phyloP scores from a whole-genome alignment of 768 basidiomycete species.

The Boletus vinaceobasis region DNA sequence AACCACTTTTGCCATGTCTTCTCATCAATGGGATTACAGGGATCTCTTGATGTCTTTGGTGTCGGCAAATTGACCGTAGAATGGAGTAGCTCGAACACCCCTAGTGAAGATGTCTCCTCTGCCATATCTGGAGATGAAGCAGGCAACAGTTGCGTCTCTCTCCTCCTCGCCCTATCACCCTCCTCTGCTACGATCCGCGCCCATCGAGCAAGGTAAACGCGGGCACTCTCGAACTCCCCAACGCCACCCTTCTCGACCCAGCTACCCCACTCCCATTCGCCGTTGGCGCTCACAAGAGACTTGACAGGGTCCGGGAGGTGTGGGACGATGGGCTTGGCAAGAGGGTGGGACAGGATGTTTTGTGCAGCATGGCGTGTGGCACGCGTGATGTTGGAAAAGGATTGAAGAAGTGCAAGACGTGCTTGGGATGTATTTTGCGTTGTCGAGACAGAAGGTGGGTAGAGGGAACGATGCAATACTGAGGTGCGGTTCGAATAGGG shows the following conservation, averaged over 20 bases:
- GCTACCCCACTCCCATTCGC: slow-evolving; percentile 90
- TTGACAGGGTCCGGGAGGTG: slow-evolving; percentile 94
- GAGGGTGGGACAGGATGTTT: slow-evolving; percentile 90
- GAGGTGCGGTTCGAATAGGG: slow-evolving; percentile 69
- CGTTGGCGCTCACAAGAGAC: slow-evolving; percentile 84
- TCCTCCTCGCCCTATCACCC: slow-evolving; percentile 82
- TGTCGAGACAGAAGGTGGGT: slow-evolving; percentile 49
- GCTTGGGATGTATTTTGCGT: slow-evolving; percentile 63
- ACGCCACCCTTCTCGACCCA: slow-evolving; percentile 93
- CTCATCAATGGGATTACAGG: slow-evolving; percentile 71
- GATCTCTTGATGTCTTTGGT: slow-evolving; percentile 80
- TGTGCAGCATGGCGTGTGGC: slow-evolving; percentile 92
- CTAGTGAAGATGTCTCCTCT: slow-evolving; percentile 71
- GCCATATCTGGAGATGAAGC: slow-evolving; percentile 45
- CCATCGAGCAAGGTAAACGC: slow-evolving; percentile 96
- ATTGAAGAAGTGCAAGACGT: slow-evolving; percentile 81
- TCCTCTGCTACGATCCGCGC: slow-evolving; percentile 97
- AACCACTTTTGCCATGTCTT: slow-evolving; percentile 80
- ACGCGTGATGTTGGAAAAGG: slow-evolving; percentile 91
- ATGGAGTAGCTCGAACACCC: slow-evolving; percentile 84
- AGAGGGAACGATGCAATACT: slow-evolving; percentile 74
- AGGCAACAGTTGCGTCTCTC: slow-evolving; percentile 71
- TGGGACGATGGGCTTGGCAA: slow-evolving; percentile 93
- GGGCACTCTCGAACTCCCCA: slow-evolving; percentile 93
- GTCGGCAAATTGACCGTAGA: slow-evolving; percentile 76